Percentiles rank a stretch among this genome's conserved stretches.
Conservation (phyloP, 1,284 basidiomycete genomes). For the Malassezia furfur region DNA sequence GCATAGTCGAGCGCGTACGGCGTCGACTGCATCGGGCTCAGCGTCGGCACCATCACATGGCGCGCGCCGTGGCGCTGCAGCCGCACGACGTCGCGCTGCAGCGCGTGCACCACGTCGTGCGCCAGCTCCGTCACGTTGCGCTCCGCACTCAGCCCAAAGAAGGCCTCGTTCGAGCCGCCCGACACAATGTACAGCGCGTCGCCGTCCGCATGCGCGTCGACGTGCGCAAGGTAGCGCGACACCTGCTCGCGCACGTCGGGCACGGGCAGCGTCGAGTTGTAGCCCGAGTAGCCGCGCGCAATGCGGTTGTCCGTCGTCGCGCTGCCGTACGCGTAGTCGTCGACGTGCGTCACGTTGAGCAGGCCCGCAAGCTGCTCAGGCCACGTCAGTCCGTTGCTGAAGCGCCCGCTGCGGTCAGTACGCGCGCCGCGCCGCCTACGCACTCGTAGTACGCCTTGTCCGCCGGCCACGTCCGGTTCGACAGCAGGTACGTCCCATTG, state of each 20-base stretch:
- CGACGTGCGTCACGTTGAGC: slow-evolving; percentile 8
- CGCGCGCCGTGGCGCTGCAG: slow-evolving; percentile 11
- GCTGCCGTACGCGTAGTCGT: slow-evolving; percentile 23
- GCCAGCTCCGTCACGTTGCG: background rate
- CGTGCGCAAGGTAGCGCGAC: slow-evolving; percentile 6
- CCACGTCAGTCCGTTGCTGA: slow-evolving; percentile 24
- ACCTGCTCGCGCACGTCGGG: slow-evolving; percentile 19
- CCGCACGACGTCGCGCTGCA: background rate
- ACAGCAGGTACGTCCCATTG: slow-evolving; percentile 22
- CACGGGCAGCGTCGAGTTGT: slow-evolving; percentile 17
- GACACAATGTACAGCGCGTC: slow-evolving; percentile 17
- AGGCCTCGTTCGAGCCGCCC: slow-evolving; percentile 21
- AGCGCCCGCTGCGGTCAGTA: slow-evolving; percentile 16
- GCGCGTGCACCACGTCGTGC: background rate
- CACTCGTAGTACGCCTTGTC: slow-evolving; percentile 19
- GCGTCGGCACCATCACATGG: slow-evolving; percentile 4
- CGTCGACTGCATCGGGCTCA: background rate
- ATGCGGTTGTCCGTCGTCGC: slow-evolving; percentile 23
- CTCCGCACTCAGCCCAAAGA: slow-evolving; percentile 5
- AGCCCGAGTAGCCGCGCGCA: slow-evolving; percentile 19
- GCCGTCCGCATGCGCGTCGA: background rate
- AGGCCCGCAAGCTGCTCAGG: slow-evolving; percentile 21
- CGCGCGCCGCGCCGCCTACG: background rate
- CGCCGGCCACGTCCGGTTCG: slow-evolving; percentile 24
- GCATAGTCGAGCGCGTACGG: slow-evolving; percentile 4